Base-by-base conservation (phyloP, 2,329 filamentous ascomycete species). In the Colletotrichum simmondsii region DNA sequence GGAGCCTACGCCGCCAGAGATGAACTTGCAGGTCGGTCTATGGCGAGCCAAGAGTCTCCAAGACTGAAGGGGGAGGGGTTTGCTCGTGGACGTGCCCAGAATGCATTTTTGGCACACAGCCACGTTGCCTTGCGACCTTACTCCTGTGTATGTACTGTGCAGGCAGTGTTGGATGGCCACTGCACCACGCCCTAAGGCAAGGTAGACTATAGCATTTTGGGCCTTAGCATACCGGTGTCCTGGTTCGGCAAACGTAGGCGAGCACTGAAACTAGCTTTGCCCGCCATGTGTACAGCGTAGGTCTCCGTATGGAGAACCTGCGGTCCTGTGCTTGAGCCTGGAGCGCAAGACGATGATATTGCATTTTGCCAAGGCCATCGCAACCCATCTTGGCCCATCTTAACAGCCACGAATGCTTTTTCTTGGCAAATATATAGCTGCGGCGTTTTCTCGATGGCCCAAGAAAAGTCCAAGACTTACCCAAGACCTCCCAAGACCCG, bases 341-440 rank as follows among this genome's bases (percentile, higher is more conserved):
- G 49, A 54, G 35, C 37, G 5, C n/a, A 32, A 11, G 19, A 42
- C 7, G 46, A 57, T 68, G 58, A 62, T 68, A 28, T 42, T 30
- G n/a, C 26, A 22, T 58, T 22, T 30, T 49, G 58, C 69, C 69
- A 58, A 62, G 69, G 14, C 16, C 6, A 6, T 37, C 6, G 42
- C 6, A 22, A 22, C 7, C 19, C 42, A 49, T 49, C 42, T 12
- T 6, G 16, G n/a, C 37, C 53, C 7, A 35, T 59, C 26, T 16
- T 14, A 14, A 35, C 28, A 14, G 22, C 22, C n/a, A 22, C 42
- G 22, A 24, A 54, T 28, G 28, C 42, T 28, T 2, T 12, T 56
- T 35, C 65, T 68, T 63, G 65, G 65, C 58, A 49, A 58, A 52
- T 16, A 46, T 63, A 53, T 72, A 64, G 66, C 5, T 60, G 65